Conservation (phyloP, 2,329 filamentous ascomycete species). For the Hypoxylon sp. region DNA sequence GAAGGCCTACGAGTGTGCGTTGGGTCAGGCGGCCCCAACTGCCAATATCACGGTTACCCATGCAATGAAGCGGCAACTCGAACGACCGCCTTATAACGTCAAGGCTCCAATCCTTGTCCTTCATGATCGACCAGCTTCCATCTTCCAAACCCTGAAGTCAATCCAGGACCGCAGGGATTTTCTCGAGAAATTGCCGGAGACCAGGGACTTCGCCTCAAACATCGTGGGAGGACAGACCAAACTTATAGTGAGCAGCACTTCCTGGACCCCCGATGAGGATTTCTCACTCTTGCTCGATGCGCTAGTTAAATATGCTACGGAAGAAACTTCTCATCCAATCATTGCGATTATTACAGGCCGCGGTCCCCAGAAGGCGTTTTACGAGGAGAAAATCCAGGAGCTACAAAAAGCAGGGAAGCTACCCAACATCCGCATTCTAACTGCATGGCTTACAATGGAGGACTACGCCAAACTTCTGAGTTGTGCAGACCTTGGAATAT, state of each 20-base stretch:
- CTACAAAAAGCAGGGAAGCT: slow-evolving; percentile 75
- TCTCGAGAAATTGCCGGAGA: slow-evolving; percentile 75
- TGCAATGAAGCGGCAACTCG: slow-evolving; percentile 85
- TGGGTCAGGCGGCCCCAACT: slow-evolving; percentile 75
- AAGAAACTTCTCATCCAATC: slow-evolving; percentile 69
- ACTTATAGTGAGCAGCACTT: slow-evolving; percentile 91
- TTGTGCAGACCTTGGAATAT: slow-evolving; percentile 89
- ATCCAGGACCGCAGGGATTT: slow-evolving; percentile 66
- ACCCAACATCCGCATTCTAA: slow-evolving; percentile 77
- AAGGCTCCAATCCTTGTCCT: slow-evolving; percentile 76
- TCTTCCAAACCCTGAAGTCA: slow-evolving; percentile 79
- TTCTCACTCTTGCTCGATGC: slow-evolving; percentile 90
- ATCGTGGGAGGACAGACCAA: slow-evolving; percentile 71
- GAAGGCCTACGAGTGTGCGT: slow-evolving; percentile 79
- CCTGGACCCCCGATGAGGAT: slow-evolving; percentile 97
- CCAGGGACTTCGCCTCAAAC: slow-evolving; percentile 68
- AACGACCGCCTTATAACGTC: slow-evolving; percentile 72
- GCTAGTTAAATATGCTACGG: slow-evolving; percentile 77
- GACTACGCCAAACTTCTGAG: slow-evolving; percentile 90
- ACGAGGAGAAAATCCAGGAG: slow-evolving; percentile 73
- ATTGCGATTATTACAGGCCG: slow-evolving; percentile 95
- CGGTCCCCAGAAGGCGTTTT: slow-evolving; percentile 84
- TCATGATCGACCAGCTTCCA: slow-evolving; percentile 86
- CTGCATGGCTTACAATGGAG: slow-evolving; percentile 85
- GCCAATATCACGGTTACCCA: slow-evolving; percentile 90